phyloP scores from a whole-genome alignment of 1,139 yeast species.

The Geotrichum restrictum region DNA sequence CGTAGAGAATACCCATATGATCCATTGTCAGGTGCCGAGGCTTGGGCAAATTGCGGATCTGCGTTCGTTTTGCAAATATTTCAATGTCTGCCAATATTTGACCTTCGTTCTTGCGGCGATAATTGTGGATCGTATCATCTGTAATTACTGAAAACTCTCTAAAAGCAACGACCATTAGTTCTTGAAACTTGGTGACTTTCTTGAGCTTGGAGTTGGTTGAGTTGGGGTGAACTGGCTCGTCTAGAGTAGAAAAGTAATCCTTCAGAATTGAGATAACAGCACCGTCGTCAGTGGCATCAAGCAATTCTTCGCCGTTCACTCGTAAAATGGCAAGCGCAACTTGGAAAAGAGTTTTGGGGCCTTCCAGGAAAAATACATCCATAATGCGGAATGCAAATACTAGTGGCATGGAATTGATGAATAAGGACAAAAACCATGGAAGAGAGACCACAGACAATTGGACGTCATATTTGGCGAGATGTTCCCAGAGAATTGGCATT shows the following conservation, averaged over 20 bases:
- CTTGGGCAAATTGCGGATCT: constrained; percentile 76
- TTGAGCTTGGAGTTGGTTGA: constrained; percentile 61
- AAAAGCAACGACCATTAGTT: constrained; percentile 83
- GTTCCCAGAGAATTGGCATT: constrained; percentile 85
- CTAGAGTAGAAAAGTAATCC: constrained; percentile 72
- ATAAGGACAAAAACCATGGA: constrained; percentile 93
- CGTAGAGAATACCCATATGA: constrained; percentile 70
- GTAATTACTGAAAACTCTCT: constrained; percentile 80
- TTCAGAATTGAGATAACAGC: constrained; percentile 81
- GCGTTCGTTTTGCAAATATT: constrained; percentile 86
- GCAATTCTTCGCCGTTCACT: constrained; percentile 77
- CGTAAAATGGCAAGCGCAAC: constrained; percentile 86
- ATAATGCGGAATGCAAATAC: constrained; percentile 88
- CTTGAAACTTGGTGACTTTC: constrained; percentile 80
- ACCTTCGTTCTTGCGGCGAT: constrained; percentile 68
- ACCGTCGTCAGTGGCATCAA: constrained; percentile 87
- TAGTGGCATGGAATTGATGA: constrained; percentile 89
- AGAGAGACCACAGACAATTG: constrained; percentile 91
- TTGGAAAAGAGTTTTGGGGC: constrained; percentile 85
- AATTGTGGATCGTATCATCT: constrained; percentile 65
- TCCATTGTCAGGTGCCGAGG: constrained; percentile 56
- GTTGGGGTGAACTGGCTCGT: constrained; percentile 74
- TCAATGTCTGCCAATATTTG: constrained; percentile 82
- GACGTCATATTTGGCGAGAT: constrained; percentile 71
- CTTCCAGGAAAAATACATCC: constrained; percentile 88